Evolutionary conservation across 2,329 filamentous ascomycete genomes (phyloP).

Genomic region (Aspergillus nomiae): DNA sequence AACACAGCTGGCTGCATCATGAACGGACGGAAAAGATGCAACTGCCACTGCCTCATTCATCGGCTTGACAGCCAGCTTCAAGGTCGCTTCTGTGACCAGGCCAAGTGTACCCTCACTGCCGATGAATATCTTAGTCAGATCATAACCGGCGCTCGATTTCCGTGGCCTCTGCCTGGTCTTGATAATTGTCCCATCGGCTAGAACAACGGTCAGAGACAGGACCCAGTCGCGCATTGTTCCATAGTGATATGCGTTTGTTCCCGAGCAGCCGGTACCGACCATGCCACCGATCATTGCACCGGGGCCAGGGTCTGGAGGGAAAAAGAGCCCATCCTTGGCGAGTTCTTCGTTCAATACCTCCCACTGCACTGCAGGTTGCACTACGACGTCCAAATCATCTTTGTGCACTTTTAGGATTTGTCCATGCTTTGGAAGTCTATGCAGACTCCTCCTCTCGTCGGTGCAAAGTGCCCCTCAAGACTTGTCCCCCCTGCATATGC

Average conservation of each 20-base stretch:
- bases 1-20: conserved; percentile 76
- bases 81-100: conserved; percentile 84
- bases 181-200: conserved; percentile 89
- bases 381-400: conserved; percentile 73
- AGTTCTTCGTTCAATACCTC: conserved; percentile 80
- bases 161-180: conserved; percentile 85
- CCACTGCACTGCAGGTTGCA: conserved; percentile 86
- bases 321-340: conserved; percentile 76
- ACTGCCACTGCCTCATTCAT: conserved; percentile 80
- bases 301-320: conserved; percentile 87
- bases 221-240: conserved; percentile 97
- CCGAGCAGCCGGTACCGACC: conserved; percentile 57
- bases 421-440: conserved; percentile 88
- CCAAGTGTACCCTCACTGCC: conserved; percentile 90
- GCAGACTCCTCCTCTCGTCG: conserved; percentile 81
- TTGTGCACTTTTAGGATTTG: conserved; percentile 74
- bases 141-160: conserved; percentile 90
- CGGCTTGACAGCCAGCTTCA: conserved; percentile 82
- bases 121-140: conserved; percentile 85
- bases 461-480: conserved; percentile 84
- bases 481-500: conserved; percentile 87
- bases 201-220: conserved; percentile 78
- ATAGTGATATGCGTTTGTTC: conserved; percentile 89
- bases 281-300: conserved; percentile 87
- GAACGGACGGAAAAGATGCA: conserved; percentile 65